Evolutionary conservation across 2,329 filamentous ascomycete species (phyloP).

Genomic region (Didymosphaeria variabile): DNA sequence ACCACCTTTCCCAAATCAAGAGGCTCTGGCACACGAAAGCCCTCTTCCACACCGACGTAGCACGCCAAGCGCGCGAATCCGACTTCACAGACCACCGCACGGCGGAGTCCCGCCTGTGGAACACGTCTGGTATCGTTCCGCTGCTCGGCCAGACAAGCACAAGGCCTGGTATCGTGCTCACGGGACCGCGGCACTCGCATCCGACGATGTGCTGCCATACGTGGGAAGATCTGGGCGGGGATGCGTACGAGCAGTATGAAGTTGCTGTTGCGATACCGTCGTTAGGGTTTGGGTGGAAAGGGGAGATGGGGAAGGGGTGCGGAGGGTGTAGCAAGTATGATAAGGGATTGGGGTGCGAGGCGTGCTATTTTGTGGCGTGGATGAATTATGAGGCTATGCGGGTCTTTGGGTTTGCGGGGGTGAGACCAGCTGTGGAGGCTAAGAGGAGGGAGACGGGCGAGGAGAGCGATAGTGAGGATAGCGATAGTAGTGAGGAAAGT

Average conservation of each 20-base stretch:
- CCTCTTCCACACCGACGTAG: background rate
- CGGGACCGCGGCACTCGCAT: background rate
- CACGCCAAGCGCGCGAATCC: background rate
- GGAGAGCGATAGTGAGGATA: background rate
- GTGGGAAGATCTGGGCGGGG: background rate
- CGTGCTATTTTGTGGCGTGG: background rate
- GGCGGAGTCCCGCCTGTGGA: background rate
- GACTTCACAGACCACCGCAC: background rate
- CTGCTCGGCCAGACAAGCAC: background rate
- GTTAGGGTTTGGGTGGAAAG: background rate
- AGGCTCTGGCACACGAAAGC: background rate
- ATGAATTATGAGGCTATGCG: background rate
- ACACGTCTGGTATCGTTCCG: background rate
- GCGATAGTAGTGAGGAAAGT: background rate
- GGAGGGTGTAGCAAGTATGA: background rate
- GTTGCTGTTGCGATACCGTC: background rate
- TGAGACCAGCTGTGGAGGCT: background rate
- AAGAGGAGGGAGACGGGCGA: background rate
- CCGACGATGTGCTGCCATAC: constrained; percentile 7
- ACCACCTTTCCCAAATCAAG: background rate
- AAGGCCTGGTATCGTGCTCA: constrained; percentile 3
- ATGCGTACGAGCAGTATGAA: background rate
- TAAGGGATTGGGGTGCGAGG: background rate
- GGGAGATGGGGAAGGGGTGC: background rate
- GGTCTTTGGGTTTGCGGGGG: background rate